These are phyloP conservation scores for Dendrobium huoshanense DNA, from an alignment of 106 monocot genomes.

Conservation along the genomic window DNA sequence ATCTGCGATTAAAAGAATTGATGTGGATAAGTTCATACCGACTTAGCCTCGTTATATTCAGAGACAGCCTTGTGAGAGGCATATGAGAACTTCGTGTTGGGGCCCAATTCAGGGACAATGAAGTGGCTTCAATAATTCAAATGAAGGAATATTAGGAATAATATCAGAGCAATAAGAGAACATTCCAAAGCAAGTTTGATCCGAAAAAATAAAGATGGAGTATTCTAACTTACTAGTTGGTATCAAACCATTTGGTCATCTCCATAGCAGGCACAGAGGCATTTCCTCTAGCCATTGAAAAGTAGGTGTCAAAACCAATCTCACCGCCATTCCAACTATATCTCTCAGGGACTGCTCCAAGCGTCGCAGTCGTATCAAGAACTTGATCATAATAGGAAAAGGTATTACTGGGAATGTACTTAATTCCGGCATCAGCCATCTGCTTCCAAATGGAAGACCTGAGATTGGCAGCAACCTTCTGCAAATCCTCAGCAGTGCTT, in stretches of 20 bases:
- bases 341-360: constrained; percentile 88
- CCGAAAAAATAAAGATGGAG: background rate
- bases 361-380: constrained; percentile 90
- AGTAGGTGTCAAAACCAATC: constrained; percentile 82
- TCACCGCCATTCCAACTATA: constrained; percentile 83
- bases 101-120: constrained; percentile 88
- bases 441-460: constrained; percentile 85
- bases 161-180: background rate
- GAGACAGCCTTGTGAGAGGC: constrained; percentile 89
- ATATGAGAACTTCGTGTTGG: constrained; percentile 79
- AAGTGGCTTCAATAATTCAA: constrained; percentile 42
- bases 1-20: background rate
- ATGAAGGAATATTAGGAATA: background rate
- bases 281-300: constrained; percentile 97
- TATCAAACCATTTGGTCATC: constrained; percentile 99
- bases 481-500: constrained; percentile 65
- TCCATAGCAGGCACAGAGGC: constrained; percentile 96
- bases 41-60: constrained; percentile 92
- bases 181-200: background rate
- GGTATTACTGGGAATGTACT: constrained; percentile 82
- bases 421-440: constrained; percentile 71
- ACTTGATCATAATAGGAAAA: constrained; percentile 90
- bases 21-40: constrained; percentile 27
- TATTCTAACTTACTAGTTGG: constrained; percentile 79
- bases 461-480: constrained; percentile 77